A percentile compares a stretch with the other conserved stretches of the same genome.
phyloP scores from a whole-genome alignment of 1,139 yeast species.

The Suhomyces kunorum region DNA sequence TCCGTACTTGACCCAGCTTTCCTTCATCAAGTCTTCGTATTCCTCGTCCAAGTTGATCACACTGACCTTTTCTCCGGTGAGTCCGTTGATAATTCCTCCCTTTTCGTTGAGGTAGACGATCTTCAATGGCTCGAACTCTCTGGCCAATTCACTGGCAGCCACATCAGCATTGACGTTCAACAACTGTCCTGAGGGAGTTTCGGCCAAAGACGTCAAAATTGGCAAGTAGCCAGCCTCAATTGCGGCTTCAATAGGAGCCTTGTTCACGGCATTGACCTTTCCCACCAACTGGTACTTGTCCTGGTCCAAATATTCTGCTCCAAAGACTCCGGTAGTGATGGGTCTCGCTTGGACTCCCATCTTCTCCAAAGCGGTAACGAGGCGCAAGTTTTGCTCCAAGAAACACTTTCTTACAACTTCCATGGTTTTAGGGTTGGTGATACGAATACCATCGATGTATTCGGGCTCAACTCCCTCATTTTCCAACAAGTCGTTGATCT shows the following conservation, averaged over 20 bases:
- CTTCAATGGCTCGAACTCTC: constrained; percentile 94
- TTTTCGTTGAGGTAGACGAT: constrained; percentile 95
- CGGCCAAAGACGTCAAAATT: constrained; percentile 92
- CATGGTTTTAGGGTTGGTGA: constrained; percentile 94
- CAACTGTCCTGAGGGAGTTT: constrained; percentile 94
- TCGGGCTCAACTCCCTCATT: constrained; percentile 95
- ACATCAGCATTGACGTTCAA: constrained; percentile 97
- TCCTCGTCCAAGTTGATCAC: constrained; percentile 94
- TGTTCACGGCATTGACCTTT: constrained; percentile 80
- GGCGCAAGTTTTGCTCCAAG: constrained; percentile 88
- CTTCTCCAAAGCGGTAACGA: constrained; percentile 93
- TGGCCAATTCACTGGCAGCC: constrained; percentile 97
- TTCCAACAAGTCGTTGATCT: constrained; percentile 89
- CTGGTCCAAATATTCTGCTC: constrained; percentile 88
- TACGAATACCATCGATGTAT: constrained; percentile 93
- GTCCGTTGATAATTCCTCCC: constrained; percentile 95
- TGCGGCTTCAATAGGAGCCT: constrained; percentile 90
- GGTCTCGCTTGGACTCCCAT: constrained; percentile 99
- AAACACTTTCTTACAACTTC: constrained; percentile 93
- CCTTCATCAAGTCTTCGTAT: constrained; percentile 84
- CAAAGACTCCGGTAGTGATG: constrained; percentile 95
- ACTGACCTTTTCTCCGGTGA: constrained; percentile 85
- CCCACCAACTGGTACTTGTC: constrained; percentile 94
- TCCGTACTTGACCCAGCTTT: constrained; percentile 98
- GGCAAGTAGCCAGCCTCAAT: constrained; percentile 97